Base-by-base conservation (phyloP, 1,284 basidiomycete species). In the Puccinia horiana region DNA sequence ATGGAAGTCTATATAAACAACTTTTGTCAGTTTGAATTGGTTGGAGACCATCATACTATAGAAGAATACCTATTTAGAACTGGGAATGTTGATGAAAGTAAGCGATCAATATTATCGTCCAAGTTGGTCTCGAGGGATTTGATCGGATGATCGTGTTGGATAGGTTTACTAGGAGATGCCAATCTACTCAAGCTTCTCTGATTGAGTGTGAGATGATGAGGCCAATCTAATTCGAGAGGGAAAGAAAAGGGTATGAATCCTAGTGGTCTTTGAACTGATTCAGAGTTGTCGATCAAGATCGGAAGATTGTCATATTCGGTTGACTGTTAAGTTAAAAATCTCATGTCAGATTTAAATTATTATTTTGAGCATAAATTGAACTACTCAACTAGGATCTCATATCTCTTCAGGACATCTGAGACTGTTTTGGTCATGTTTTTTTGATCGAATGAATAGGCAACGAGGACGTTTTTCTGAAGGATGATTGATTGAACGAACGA, bases 371-470 rank as follows among this genome's bases (percentile, higher is more conserved):
- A n/a, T 8, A 58, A 23, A 23, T 63, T 63, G 5, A 6, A n/a
- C n/a, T 20, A 40, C 37, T 44, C 67, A 69, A 69, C 67, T 47
- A 47, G 67, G 12, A 16, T 42, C 9, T 29, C 18, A 44, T 44
- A 69, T 47, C 67, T 37, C 26, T 69, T 12, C 40, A 69, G 18
- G 0, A 69, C 37, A n/a, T 69, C 44, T 42, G 26, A 29, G 14
- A 69, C 67, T 44, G 40, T 6, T 42, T 44, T 5, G 67, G 37
- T 16, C 35, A 69, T 18, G 67, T 69, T 69, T n/a, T 69, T 9
- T 44, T 26, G 40, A n/a, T 69, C 67, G 35, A 69, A 69, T 8
- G 67, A 6, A 26, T 69, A n/a, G 20, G 67, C 67, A 35, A 69
- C 20, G 14, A 69, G 44, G 44, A 35, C 35, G 8, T 69, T 42